Evolutionary conservation across 306 rosid species (phyloP).

Genomic region (Inga oerstediana): DNA sequence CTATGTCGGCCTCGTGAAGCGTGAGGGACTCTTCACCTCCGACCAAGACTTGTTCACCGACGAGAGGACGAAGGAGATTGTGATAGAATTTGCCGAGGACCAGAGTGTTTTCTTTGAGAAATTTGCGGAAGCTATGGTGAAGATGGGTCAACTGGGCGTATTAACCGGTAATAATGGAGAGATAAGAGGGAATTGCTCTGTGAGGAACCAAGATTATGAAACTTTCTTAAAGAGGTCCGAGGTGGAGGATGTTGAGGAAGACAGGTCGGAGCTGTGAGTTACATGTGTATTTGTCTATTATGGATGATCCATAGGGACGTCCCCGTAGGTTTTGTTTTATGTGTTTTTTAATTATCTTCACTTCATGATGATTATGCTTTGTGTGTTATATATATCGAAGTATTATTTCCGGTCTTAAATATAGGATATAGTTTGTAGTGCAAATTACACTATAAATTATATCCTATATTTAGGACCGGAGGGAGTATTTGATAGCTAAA

Average conservation of each 20-base stretch:
- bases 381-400: neutral
- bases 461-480: too few relatives aligned
- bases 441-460: too few relatives aligned
- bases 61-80: constrained; percentile 48
- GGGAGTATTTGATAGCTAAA: neutral
- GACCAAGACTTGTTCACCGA: constrained; percentile 53
- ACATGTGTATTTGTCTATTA: neutral
- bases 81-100: constrained; percentile 45
- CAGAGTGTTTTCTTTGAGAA: constrained; percentile 56
- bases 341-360: neutral
- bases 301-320: neutral
- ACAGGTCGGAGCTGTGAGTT: neutral
- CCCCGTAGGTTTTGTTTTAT: neutral
- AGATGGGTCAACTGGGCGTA: constrained; percentile 65
- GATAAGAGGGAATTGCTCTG: constrained; percentile 56
- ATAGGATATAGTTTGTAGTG: too few relatives aligned
- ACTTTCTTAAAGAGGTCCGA: constrained; percentile 10
- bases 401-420: too few relatives aligned
- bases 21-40: constrained; percentile 68
- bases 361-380: neutral
- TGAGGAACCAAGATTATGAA: constrained; percentile 30
- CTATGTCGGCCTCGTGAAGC: constrained; percentile 50
- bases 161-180: constrained; percentile 56
- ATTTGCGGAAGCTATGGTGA: constrained; percentile 48
- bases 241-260: constrained; percentile 37